Conservation (phyloP, 2,329 filamentous ascomycete species). For the Thielaviopsis ethacetica region DNA sequence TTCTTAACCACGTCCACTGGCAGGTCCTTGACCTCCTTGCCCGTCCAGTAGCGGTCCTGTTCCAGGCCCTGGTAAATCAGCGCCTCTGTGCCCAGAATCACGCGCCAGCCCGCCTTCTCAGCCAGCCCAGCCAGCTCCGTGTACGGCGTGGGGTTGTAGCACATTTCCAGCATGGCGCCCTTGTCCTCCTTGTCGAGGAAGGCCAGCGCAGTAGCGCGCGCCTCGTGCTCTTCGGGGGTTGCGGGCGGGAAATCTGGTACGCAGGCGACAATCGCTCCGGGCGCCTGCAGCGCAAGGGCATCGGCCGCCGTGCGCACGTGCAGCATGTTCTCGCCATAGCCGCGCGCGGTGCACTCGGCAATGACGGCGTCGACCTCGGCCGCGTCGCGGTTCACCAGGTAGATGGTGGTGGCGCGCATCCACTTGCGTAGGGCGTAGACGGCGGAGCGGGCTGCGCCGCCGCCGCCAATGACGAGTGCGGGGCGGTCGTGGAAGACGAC, state of each 20-base stretch:
- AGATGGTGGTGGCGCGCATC: constrained; percentile 51
- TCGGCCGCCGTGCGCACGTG: constrained; percentile 47
- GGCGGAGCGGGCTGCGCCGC: constrained; percentile 61
- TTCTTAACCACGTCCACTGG: constrained; percentile 43
- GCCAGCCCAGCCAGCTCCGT: constrained; percentile 50
- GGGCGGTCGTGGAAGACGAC: constrained; percentile 39
- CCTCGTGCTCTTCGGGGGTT: constrained; percentile 43
- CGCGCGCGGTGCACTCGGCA: constrained; percentile 40
- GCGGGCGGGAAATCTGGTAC: constrained; percentile 61
- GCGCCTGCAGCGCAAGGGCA: constrained; percentile 38
- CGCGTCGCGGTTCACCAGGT: constrained; percentile 60
- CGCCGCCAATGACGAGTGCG: constrained; percentile 59
- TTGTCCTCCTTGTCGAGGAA: constrained; percentile 34
- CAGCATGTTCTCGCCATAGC: constrained; percentile 42
- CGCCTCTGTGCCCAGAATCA: constrained; percentile 61
- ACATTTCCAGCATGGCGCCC: constrained; percentile 65
- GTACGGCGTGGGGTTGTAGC: constrained; percentile 58
- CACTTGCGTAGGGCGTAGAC: constrained; percentile 59
- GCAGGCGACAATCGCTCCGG: constrained; percentile 55
- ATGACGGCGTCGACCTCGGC: constrained; percentile 52
- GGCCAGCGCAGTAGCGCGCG: constrained; percentile 37
- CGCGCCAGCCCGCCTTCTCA: constrained; percentile 48
- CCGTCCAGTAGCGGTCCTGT: constrained; percentile 51
- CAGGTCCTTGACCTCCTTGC: constrained; percentile 37
- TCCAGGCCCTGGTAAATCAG: constrained; percentile 64